Percentiles rank a stretch among this genome's conserved stretches.
Evolutionary conservation across 164 flowering plant genomes (phyloP).

Genomic region (Nymphaea colorata): DNA sequence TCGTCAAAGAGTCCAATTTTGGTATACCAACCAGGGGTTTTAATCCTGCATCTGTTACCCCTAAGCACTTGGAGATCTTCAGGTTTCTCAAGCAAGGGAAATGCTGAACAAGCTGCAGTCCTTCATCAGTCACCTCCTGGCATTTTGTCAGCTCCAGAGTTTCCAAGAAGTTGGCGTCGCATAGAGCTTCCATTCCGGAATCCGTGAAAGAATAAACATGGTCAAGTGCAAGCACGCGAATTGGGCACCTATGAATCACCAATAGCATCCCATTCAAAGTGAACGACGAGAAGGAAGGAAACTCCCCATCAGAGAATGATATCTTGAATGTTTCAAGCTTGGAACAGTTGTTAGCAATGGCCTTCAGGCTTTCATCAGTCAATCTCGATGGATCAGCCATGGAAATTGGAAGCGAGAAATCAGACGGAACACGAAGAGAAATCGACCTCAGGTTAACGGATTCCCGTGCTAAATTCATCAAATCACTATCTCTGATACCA

Average conservation of each 20-base stretch:
- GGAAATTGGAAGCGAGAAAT: constrained; percentile 43
- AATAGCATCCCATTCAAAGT: constrained; percentile 43
- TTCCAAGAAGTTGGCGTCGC: constrained; percentile 48
- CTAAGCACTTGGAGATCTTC: constrained; percentile 50
- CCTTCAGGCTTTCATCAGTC: constrained; percentile 59
- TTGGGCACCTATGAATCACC: constrained; percentile 45
- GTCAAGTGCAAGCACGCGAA: constrained; percentile 48
- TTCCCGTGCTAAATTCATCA: constrained; percentile 37
- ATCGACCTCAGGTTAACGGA: constrained; percentile 50
- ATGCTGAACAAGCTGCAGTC: constrained; percentile 46
- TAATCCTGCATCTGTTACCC: constrained; percentile 62
- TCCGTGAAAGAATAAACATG: constrained; percentile 63
- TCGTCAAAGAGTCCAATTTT: constrained; percentile 41
- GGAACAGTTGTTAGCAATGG: constrained; percentile 51
- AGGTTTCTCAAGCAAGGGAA: constrained; percentile 31
- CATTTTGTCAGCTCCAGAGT: constrained; percentile 59
- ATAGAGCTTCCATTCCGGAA: constrained; percentile 68
- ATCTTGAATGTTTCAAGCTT: constrained; percentile 53
- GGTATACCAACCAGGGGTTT: constrained; percentile 46
- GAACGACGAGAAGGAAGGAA: constrained; percentile 61
- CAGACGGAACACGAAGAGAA: constrained; percentile 59
- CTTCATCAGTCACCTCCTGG: constrained; percentile 74
- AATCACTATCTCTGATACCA: constrained; percentile 62
- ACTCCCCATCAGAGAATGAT: constrained; percentile 69
- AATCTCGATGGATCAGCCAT: constrained; percentile 40